Evolutionary conservation across 2,329 filamentous ascomycete genomes (phyloP), one percentile per base, ranked within the genome.

Genomic region (Scytalidium sp.): DNA sequence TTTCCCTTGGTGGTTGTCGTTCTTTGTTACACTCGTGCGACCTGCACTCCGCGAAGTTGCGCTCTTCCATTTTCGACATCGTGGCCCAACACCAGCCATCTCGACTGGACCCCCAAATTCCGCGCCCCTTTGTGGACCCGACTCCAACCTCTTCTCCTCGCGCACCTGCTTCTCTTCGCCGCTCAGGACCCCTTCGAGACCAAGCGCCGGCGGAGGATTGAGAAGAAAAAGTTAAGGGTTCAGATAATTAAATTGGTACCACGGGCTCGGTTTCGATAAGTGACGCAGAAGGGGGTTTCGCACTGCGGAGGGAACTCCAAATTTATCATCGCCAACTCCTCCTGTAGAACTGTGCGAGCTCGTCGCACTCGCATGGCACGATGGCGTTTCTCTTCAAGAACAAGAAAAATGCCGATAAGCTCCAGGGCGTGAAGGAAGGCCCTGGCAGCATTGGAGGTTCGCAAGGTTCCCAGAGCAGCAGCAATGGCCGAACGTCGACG

Each of bases 331-430:
- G 32, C 13, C 17, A 36, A 7, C n/a, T n/a, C n/a, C n/a, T n/a
- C n/a, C n/a, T n/a, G n/a, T n/a, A n/a, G 25, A 29, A 13, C 25
- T 7, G 25, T 10, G 17, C 36, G 52, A 55, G 51, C 54, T 56
- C 46, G 59, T 50, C 55, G 51, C 61, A 61, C 63, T 54, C 60
- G 57, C 45, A 63, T 64, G 61, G 67, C 64, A 70, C 69, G 70
- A 91, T 91, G 87, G 84, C 87, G 58, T 91, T 91, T 70, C 78
- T 91, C 54, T 91, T 91, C 75, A 90, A 90, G 69, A 88, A 85
- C 50, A 91, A 90, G 72, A 90, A 89, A 71, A 79, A 81, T 64
- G 84, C 87, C 68, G 83, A 85, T 61, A 80, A 83, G 64, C 73
- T 36, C 15, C 66, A 79, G 57, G 71, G 75, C 47, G 51, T 56